Percentiles rank a stretch among this genome's conserved stretches.
Evolutionary conservation across 164 flowering plant species (phyloP).

Genomic region (Taxillus chinensis): DNA sequence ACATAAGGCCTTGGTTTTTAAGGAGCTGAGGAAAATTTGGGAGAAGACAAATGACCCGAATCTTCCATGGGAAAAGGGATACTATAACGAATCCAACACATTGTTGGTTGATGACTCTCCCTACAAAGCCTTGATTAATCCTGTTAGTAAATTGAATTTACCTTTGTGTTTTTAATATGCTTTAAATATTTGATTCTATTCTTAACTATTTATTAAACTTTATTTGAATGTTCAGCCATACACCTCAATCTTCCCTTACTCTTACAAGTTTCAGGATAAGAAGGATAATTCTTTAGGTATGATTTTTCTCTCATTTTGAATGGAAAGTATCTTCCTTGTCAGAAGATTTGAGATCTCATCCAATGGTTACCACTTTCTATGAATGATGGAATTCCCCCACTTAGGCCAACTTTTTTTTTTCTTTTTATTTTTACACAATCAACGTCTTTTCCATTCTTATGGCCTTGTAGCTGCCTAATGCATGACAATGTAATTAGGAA

Average conservation of each 20-base stretch:
- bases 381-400: neutral
- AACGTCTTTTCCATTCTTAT: no score
- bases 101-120: conserved; percentile 91
- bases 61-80: conserved; percentile 69
- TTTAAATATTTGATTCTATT: conserved; percentile 1
- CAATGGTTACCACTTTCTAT: neutral
- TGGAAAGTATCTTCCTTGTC: neutral
- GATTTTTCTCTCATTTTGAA: conserved; percentile 3
- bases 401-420: no score
- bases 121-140: conserved; percentile 78
- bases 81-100: conserved; percentile 69
- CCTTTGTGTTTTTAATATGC: neutral
- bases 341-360: neutral
- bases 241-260: conserved; percentile 68
- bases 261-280: conserved; percentile 35
- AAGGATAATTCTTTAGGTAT: conserved; percentile 68
- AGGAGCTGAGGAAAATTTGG: conserved; percentile 74
- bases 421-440: no score
- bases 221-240: conserved; percentile 34
- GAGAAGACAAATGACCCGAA: conserved; percentile 29
- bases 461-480: no score
- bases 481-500: no score
- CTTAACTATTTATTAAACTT: conserved; percentile 1
- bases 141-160: conserved; percentile 33
- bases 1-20: conserved; percentile 62